phyloP scores from a whole-genome alignment of 169 alveolate genomes.

The Cryptosporidium baileyi region DNA sequence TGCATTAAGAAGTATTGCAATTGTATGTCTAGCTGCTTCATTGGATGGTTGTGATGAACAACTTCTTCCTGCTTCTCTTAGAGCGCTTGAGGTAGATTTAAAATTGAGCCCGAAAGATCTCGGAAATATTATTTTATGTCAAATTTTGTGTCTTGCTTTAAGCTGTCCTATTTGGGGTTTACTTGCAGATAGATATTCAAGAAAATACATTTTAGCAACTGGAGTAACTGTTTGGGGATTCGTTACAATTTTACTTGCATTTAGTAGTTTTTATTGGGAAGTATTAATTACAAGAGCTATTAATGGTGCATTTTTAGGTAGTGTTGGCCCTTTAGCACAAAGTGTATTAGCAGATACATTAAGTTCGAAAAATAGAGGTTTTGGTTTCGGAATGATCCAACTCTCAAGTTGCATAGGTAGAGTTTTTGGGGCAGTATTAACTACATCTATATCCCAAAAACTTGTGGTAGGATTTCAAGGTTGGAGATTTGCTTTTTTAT shows the following conservation, averaged over 20 bases:
- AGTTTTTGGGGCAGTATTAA: conserved; percentile 84
- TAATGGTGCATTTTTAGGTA: conserved; percentile 84
- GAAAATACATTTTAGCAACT: conserved; percentile 82
- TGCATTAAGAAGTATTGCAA: conserved; percentile 72
- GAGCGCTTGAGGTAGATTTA: conserved; percentile 88
- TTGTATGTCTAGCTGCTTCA: conserved; percentile 85
- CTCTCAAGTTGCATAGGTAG: conserved; percentile 83
- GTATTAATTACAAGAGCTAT: conserved; percentile 80
- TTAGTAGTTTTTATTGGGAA: conserved; percentile 79
- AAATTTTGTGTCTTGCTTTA: conserved; percentile 82
- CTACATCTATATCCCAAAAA: conserved; percentile 82
- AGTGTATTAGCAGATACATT: conserved; percentile 84
- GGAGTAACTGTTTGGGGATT: conserved; percentile 88
- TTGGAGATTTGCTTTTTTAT: conserved; percentile 83
- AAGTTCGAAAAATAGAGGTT: conserved; percentile 76
- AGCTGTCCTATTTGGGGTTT: conserved; percentile 90
- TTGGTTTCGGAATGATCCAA: conserved; percentile 84
- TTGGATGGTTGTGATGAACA: conserved; percentile 90
- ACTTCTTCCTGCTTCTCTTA: conserved; percentile 85
- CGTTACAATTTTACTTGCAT: conserved; percentile 80
- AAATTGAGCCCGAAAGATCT: conserved; percentile 82
- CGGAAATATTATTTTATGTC: conserved; percentile 83
- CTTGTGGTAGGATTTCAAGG: conserved; percentile 79
- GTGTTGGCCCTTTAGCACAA: conserved; percentile 85
- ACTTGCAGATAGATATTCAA: conserved; percentile 83